Conservation (phyloP, 306 rosid genomes). For the Quercus agrifolia region DNA sequence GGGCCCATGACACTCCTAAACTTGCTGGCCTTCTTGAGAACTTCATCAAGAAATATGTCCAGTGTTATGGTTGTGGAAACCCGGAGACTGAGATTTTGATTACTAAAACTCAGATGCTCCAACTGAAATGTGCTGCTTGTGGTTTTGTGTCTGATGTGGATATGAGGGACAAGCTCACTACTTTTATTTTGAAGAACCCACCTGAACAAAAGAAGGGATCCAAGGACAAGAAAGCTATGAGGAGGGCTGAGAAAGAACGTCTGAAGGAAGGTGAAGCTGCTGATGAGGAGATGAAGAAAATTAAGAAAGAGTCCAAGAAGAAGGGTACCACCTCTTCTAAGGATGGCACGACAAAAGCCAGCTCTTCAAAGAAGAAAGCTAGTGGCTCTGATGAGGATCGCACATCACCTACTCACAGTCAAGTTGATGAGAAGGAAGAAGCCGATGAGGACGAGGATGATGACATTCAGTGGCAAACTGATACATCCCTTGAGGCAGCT, state of each 20-base stretch:
- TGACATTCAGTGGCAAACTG: slow-evolving; percentile 62
- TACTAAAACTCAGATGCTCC: slow-evolving; percentile 62
- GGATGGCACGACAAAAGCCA: slow-evolving; percentile 34
- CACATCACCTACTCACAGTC: slow-evolving; percentile 43
- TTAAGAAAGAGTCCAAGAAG: slow-evolving; percentile 59
- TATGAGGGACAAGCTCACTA: slow-evolving; percentile 72
- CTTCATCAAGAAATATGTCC: slow-evolving; percentile 63
- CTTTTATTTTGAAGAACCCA: slow-evolving; percentile 64
- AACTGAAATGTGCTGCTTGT: slow-evolving; percentile 68
- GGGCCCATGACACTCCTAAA: slow-evolving; percentile 66
- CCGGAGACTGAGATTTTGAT: slow-evolving; percentile 66
- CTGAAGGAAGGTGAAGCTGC: slow-evolving; percentile 65
- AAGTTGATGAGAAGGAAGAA: slow-evolving; percentile 30
- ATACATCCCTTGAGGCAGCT: slow-evolving; percentile 63
- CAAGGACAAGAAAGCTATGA: slow-evolving; percentile 65
- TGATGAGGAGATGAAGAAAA: slow-evolving; percentile 54
- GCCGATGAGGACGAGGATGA: slow-evolving; percentile 27
- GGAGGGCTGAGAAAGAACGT: slow-evolving; percentile 73
- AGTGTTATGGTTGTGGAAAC: slow-evolving; percentile 65
- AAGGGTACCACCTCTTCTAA: slow-evolving; percentile 39
- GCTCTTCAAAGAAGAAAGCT: slow-evolving; percentile 46
- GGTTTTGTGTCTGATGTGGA: slow-evolving; percentile 67
- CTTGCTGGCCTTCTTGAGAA: slow-evolving; percentile 74
- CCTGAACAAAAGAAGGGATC: slow-evolving; percentile 59
- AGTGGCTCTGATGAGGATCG: slow-evolving; percentile 62